phyloP scores from a whole-genome alignment of 306 rosid species.

The Cicer chorassanicum region DNA sequence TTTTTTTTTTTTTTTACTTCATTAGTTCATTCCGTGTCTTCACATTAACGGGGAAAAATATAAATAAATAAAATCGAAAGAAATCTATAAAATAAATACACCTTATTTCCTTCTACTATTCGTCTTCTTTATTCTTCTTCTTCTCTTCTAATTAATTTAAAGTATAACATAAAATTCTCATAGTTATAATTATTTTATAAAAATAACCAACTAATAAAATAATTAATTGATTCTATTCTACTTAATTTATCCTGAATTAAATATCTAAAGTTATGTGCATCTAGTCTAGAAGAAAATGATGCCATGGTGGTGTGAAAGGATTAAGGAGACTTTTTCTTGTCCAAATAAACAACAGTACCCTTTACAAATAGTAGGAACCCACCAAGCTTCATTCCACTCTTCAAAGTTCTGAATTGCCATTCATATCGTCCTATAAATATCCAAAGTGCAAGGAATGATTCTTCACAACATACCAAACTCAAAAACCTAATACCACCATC shows the following conservation, averaged over 20 bases:
- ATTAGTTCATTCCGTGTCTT: no score
- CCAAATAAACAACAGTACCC: slow-evolving; percentile 18
- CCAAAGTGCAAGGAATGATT: background rate
- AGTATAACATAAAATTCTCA: background rate
- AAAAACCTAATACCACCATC: background rate
- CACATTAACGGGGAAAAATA: no score
- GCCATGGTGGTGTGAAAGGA: slow-evolving; percentile 19
- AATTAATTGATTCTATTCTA: background rate
- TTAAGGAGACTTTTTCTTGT: background rate
- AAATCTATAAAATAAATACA: background rate
- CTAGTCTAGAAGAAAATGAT: background rate
- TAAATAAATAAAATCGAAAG: background rate
- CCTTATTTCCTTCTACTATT: background rate
- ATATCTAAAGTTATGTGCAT: background rate
- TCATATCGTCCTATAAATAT: slow-evolving; percentile 40
- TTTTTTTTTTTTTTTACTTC: no score
- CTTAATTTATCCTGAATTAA: background rate
- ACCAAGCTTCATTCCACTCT: slow-evolving; percentile 21
- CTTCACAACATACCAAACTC: slow-evolving; percentile 30
- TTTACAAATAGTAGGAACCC: slow-evolving; percentile 1
- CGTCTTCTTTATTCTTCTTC: background rate
- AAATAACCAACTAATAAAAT: background rate
- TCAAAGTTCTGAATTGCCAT: slow-evolving; percentile 26
- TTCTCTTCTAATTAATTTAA: background rate
- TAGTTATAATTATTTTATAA: background rate